Conservation (phyloP, 2,329 filamentous ascomycete genomes). For the Xylaria arbuscula region DNA sequence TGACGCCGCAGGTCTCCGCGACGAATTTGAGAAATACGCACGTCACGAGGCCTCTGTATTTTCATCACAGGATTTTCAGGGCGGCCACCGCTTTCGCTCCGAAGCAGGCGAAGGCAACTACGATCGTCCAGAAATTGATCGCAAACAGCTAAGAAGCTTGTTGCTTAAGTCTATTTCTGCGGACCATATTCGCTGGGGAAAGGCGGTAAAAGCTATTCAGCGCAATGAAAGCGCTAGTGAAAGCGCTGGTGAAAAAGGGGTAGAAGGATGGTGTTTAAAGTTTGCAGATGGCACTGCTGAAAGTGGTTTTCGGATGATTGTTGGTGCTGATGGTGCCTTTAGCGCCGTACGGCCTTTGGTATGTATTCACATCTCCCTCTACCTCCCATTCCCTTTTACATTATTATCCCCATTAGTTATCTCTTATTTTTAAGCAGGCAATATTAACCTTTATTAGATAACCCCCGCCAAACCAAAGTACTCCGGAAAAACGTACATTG, state of each 20-base stretch:
- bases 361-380: conserved; percentile 1
- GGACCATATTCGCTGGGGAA: conserved; percentile 37
- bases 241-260: background rate
- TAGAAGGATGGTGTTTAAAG: conserved; percentile 9
- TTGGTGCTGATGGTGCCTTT: conserved; percentile 55
- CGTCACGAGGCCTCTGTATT: conserved; percentile 38
- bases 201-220: conserved; percentile 19
- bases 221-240: conserved; percentile 42
- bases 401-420: background rate
- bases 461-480: conserved; percentile 31
- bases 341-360: conserved; percentile 48
- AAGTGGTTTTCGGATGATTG: conserved; percentile 48
- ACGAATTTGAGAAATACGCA: conserved; percentile 42
- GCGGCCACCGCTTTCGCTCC: background rate
- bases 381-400: no score
- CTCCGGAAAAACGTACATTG: conserved; percentile 32
- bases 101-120: background rate
- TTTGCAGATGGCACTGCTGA: conserved; percentile 34
- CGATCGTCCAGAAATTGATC: conserved; percentile 42
- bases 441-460: conserved; percentile 23
- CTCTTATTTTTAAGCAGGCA: background rate
- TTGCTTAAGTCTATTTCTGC: conserved; percentile 34
- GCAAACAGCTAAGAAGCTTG: conserved; percentile 33
- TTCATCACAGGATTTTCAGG: conserved; percentile 26
- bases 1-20: conserved; percentile 43